phyloP scores from a whole-genome alignment of 164 flowering plant species.

The Umbellularia californica region DNA sequence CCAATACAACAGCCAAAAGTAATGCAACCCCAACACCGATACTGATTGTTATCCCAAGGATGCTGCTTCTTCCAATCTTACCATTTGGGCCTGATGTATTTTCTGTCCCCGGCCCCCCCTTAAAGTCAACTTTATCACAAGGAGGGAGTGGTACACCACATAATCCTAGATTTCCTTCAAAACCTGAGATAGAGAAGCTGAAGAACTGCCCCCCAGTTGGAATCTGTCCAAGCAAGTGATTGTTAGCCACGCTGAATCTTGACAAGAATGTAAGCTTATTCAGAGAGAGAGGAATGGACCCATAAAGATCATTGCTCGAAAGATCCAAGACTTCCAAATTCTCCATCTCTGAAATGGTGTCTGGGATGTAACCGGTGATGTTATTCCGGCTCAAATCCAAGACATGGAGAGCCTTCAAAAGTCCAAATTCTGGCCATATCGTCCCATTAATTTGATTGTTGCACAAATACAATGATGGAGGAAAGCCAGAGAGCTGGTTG shows the following conservation, averaged over 20 bases:
- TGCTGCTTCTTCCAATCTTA: slow-evolving; percentile 38
- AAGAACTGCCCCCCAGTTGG: slow-evolving; percentile 72
- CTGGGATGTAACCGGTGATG: slow-evolving; percentile 61
- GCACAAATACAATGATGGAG: slow-evolving; percentile 62
- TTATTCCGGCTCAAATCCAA: slow-evolving; percentile 74
- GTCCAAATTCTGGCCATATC: slow-evolving; percentile 67
- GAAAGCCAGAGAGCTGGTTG: slow-evolving; percentile 73
- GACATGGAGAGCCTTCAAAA: slow-evolving; percentile 58
- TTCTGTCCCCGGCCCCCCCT: slow-evolving; percentile 19
- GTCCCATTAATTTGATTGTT: slow-evolving; percentile 55
- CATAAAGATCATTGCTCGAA: slow-evolving; percentile 54
- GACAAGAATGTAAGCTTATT: slow-evolving; percentile 67
- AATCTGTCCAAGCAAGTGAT: slow-evolving; percentile 57
- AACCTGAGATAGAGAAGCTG: slow-evolving; percentile 72
- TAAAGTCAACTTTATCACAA: slow-evolving; percentile 18
- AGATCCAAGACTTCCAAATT: slow-evolving; percentile 73
- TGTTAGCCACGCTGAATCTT: slow-evolving; percentile 74
- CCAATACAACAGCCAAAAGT: slow-evolving; percentile 41
- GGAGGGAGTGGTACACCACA: slow-evolving; percentile 44
- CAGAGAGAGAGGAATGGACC: slow-evolving; percentile 59
- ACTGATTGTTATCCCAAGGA: slow-evolving; percentile 51
- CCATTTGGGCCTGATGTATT: slow-evolving; percentile 19
- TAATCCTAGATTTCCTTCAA: slow-evolving; percentile 71
- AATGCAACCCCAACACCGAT: slow-evolving; percentile 53
- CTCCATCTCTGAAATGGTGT: slow-evolving; percentile 51